Evolutionary conservation across 345 rosid genomes (phyloP).

Genomic region (Camelina neglecta): DNA sequence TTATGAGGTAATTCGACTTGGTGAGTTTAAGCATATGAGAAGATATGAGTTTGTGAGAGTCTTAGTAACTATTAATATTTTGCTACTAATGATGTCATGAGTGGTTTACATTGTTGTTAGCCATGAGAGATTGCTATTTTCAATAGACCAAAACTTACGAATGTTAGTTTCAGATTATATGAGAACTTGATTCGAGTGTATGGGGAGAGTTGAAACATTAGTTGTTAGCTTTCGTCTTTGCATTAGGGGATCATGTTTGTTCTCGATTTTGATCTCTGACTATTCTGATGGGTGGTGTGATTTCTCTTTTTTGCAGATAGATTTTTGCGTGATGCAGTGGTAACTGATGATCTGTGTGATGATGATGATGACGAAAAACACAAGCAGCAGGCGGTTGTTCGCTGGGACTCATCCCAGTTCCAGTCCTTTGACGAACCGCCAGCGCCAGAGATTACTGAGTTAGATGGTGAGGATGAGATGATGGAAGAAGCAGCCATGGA

Average conservation of each 20-base stretch:
- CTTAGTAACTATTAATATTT: neutral
- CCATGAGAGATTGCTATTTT: too few relatives aligned
- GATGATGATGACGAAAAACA: neutral
- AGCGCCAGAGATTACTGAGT: conserved; percentile 53
- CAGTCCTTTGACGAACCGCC: conserved; percentile 15
- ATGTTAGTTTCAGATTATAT: too few relatives aligned
- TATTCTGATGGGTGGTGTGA: neutral
- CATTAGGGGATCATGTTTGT: too few relatives aligned
- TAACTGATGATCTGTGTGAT: neutral
- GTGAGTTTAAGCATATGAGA: neutral
- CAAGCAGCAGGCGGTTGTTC: conserved; percentile 58
- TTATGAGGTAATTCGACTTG: neutral
- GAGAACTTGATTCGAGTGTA: too few relatives aligned
- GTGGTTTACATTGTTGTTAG: neutral
- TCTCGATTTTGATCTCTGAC: neutral
- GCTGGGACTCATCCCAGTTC: conserved; percentile 57
- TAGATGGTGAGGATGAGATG: conserved; percentile 57
- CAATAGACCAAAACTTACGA: too few relatives aligned
- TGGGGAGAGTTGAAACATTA: too few relatives aligned
- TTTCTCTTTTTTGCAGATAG: conserved; percentile 42
- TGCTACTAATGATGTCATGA: neutral
- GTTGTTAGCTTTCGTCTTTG: neutral
- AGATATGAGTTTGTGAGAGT: neutral
- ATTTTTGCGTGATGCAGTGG: conserved; percentile 33
- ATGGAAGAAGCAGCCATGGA: conserved; percentile 48